Base-by-base conservation (phyloP, 305 asterid genomes). In the Nicotiana rustica region DNA sequence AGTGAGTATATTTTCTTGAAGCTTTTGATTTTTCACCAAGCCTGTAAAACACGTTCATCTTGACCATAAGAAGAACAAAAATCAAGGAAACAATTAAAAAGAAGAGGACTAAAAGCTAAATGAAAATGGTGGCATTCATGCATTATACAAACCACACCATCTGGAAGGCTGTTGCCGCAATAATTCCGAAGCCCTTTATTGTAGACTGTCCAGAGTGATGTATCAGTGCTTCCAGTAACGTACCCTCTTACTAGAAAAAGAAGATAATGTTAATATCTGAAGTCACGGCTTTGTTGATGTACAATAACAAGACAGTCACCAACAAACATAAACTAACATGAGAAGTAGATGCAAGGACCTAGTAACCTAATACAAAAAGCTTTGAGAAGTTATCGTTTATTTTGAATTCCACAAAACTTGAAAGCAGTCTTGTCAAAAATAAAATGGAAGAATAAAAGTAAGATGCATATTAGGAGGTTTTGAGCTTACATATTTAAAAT, bases 181-280 rank as follows among this genome's bases (percentile, higher is more conserved):
- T 96, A 96, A 73, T 89, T 92, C 4, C 97, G 90, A 70, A 89
- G 82, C 35, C 98, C 99, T 60, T 94, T 93, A 47, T 89, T 88
- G 90, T 96, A 96, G 78, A 96, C 97, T 1, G 98, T 93, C 99
- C 99, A 96, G 33, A 96, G 88, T 77, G 98, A 96, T 12, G 99
- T 96, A 68, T 96, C 98, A 57, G 99, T 94, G 88, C 97, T 96
- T 83, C 99, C 99, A 9, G 98, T 96, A 85, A 96, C 91, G 83
- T 92, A 94, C 76, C 99, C 98, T 91, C 99, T 90, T 76, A 93
- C 98, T 96, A 81, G 49, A 78, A 35, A 83, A 8, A 85, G 81
- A 83, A 57, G 85, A 13, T 82, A 83, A 52, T 19, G 47, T 83
- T 59, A 80, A 60, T 18, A 25, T 25, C 64, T 75, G 55, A 75